These are phyloP conservation scores for Saccharomycopsis oosterbeekiorum DNA, from an alignment of 805 yeast species.

Conservation along the genomic window DNA sequence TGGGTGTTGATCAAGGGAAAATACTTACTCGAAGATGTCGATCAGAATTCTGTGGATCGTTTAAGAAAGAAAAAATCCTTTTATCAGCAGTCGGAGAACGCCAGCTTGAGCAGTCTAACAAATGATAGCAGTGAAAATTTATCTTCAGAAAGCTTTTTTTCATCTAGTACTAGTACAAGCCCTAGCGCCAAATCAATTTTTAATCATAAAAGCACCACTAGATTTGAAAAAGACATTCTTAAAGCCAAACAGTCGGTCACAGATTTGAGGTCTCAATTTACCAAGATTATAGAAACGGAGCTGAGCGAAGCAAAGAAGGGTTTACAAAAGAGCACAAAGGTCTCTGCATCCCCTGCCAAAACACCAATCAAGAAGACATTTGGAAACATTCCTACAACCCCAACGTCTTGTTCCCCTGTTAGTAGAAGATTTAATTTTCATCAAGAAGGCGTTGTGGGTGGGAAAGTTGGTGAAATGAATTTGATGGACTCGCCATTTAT, in stretches of 20 bases:
- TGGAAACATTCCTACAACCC: slow-evolving; percentile 1
- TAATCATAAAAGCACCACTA: slow-evolving; percentile 17
- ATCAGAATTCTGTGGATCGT: slow-evolving; percentile 4
- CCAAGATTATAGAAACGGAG: slow-evolving; percentile 16
- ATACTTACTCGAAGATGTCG: slow-evolving; percentile 14
- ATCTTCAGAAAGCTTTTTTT: background rate
- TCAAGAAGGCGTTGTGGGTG: background rate
- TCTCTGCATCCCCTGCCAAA: background rate
- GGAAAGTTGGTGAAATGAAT: slow-evolving; percentile 7
- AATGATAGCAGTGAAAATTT: background rate
- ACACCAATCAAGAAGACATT: slow-evolving; percentile 11
- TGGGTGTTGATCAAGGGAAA: slow-evolving; percentile 17
- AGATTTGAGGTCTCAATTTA: slow-evolving; percentile 15
- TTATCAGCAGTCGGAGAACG: background rate
- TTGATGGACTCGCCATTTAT: slow-evolving; percentile 15
- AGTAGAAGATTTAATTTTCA: slow-evolving; percentile 7
- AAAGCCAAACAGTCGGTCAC: slow-evolving; percentile 16
- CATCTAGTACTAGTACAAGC: slow-evolving; percentile 2
- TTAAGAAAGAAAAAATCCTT: slow-evolving; percentile 7
- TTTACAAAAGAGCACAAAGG: background rate
- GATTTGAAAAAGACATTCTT: slow-evolving; percentile 18
- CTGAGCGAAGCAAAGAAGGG: background rate
- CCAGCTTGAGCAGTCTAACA: slow-evolving; percentile 3
- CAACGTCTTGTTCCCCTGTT: slow-evolving; percentile 6
- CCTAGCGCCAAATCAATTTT: slow-evolving; percentile 10